Evolutionary conservation across 768 basidiomycete genomes (phyloP).

Genomic region (Psilocybe cyanescens): DNA sequence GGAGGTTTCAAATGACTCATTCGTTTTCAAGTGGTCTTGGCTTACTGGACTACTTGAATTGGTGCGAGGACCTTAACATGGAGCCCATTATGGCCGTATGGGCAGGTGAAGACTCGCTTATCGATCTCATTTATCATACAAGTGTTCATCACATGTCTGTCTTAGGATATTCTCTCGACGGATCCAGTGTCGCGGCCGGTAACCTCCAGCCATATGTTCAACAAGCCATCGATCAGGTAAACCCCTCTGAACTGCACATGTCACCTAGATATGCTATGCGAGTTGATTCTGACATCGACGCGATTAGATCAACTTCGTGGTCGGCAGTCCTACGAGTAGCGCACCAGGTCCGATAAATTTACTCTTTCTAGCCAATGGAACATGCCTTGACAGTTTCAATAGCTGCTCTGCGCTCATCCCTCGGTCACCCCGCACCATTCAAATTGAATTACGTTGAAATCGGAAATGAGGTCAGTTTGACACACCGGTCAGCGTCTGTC

Average conservation of each 20-base stretch:
- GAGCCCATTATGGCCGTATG: constrained; percentile 69
- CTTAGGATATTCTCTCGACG: constrained; percentile 48
- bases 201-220: constrained; percentile 56
- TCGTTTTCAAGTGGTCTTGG: constrained; percentile 51
- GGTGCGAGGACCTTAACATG: constrained; percentile 64
- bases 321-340: constrained; percentile 53
- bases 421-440: constrained; percentile 19
- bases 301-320: constrained; percentile 58
- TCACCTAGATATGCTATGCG: not conserved
- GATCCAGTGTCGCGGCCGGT: constrained; percentile 44
- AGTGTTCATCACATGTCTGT: not conserved
- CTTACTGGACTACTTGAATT: constrained; percentile 57
- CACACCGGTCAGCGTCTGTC: too few relatives aligned
- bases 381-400: not conserved
- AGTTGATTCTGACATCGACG: too few relatives aligned
- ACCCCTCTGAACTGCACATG: too few relatives aligned
- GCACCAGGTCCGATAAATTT: constrained; percentile 31
- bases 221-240: constrained; percentile 58
- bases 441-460: constrained; percentile 21
- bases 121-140: not conserved
- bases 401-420: constrained; percentile 20
- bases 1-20: too few relatives aligned
- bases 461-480: constrained; percentile 15
- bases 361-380: not conserved
- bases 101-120: constrained; percentile 40